Evolutionary conservation across 805 yeast species (phyloP).

Genomic region (Yarrowia porcina): DNA sequence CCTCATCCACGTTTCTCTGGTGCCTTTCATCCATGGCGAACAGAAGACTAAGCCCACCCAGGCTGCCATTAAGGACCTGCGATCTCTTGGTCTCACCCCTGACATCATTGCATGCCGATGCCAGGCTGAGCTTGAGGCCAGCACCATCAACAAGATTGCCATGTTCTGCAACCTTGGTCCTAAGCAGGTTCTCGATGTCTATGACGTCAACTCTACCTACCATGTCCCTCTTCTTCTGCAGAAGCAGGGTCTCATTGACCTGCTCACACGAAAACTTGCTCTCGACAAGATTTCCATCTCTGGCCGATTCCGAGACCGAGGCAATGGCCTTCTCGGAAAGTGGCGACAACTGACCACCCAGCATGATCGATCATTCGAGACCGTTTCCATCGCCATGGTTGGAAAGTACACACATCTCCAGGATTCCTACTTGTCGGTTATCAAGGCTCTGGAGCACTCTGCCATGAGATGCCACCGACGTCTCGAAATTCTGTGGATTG

Average conservation of each 20-base stretch:
- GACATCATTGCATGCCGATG: conserved; percentile 99
- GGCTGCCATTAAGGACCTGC: conserved; percentile 95
- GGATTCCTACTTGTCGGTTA: conserved; percentile 91
- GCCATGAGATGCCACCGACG: conserved; percentile 84
- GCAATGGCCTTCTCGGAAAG: conserved; percentile 62
- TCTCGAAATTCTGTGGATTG: conserved; percentile 93
- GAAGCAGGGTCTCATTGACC: conserved; percentile 80
- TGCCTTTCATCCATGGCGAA: conserved; percentile 97
- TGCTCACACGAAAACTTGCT: conserved; percentile 63
- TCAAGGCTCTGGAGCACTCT: conserved; percentile 92
- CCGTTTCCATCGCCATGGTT: conserved; percentile 90
- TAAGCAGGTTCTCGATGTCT: conserved; percentile 95
- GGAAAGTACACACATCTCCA: conserved; percentile 96
- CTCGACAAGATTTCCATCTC: conserved; percentile 50
- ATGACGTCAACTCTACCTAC: conserved; percentile 94
- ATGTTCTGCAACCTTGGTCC: conserved; percentile 99
- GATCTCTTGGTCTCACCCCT: conserved; percentile 91
- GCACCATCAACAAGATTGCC: conserved; percentile 92
- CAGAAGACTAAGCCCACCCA: conserved; percentile 99
- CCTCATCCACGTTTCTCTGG: conserved; percentile 91
- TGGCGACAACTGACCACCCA: conserved; percentile 80
- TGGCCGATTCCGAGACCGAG: conserved; percentile 55
- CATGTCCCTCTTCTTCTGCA: conserved; percentile 91
- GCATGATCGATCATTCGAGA: conserved; percentile 79
- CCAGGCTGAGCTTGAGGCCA: conserved; percentile 69